A percentile compares a stretch with the other conserved stretches of the same genome.
Conservation (phyloP, 208 protist genomes). For the Leishmania tarentolae region DNA sequence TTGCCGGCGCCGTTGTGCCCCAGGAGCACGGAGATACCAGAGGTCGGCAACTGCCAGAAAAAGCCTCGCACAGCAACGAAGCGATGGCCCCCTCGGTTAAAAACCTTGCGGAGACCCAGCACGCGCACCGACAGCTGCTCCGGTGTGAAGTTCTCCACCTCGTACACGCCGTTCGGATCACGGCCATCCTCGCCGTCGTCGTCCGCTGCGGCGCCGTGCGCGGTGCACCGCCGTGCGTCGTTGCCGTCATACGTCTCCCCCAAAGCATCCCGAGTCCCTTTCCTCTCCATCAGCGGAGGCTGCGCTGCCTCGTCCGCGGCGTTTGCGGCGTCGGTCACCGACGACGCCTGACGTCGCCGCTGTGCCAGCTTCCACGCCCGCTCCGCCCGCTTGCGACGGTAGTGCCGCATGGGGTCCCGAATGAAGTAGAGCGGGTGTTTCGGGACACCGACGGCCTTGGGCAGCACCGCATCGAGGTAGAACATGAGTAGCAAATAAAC, state of each 20-base stretch:
- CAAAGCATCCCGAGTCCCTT: neutral
- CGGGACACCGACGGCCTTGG: constrained; percentile 45
- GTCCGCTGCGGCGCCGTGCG: neutral
- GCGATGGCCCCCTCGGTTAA: constrained; percentile 35
- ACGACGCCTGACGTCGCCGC: neutral
- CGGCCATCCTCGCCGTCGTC: constrained; percentile 25
- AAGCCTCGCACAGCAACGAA: constrained; percentile 67
- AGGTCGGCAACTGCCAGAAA: constrained; percentile 52
- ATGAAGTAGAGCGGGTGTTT: constrained; percentile 65
- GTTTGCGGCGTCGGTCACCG: neutral
- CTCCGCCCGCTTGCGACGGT: constrained; percentile 10
- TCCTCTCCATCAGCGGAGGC: neutral
- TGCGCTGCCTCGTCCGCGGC: neutral
- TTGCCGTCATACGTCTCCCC: neutral
- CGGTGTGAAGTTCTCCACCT: constrained; percentile 7
- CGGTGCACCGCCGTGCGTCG: neutral
- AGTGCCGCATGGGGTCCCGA: constrained; percentile 33
- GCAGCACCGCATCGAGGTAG: constrained; percentile 81
- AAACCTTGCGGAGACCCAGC: constrained; percentile 33
- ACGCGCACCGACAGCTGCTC: constrained; percentile 19
- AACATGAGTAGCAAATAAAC: constrained; percentile 59
- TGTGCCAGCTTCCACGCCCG: neutral
- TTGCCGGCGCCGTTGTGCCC: constrained; percentile 91
- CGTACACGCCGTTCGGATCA: constrained; percentile 18
- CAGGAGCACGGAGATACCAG: constrained; percentile 77